These are phyloP conservation scores for Tilletia caries DNA, from an alignment of 1,284 basidiomycete species.

Conservation along the genomic window DNA sequence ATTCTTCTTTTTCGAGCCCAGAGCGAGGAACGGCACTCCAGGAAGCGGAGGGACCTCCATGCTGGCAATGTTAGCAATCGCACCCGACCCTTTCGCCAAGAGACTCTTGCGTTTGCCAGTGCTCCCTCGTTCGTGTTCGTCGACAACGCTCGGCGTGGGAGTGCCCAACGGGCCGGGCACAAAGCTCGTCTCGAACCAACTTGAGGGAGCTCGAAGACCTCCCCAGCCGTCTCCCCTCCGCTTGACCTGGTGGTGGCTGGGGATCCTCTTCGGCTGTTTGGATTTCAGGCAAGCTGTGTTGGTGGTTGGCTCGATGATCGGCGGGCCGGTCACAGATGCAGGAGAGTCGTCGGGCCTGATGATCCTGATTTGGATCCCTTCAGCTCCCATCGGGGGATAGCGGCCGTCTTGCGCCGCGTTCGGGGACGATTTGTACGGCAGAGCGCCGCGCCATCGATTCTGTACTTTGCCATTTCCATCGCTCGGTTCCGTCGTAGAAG, in stretches of 20 bases:
- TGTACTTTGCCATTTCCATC: not conserved
- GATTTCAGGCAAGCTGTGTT: too few species aligned
- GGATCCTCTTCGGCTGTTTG: too few species aligned
- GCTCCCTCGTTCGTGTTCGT: not conserved
- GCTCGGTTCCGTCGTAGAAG: too few species aligned
- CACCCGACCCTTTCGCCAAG: not conserved
- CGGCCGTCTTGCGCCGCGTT: not conserved
- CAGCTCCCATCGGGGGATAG: too few species aligned
- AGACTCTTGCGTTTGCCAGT: not conserved
- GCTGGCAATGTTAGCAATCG: not conserved
- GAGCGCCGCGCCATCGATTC: not conserved
- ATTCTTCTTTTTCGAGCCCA: not conserved
- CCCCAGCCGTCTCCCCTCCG: slow-evolving; percentile 7
- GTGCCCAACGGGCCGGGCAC: not conserved
- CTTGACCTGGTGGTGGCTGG: not conserved
- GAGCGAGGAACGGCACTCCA: not conserved
- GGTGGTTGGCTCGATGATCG: too few species aligned
- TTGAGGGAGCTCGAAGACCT: not conserved
- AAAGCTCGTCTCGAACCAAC: slow-evolving; percentile 1
- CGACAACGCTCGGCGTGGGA: not conserved
- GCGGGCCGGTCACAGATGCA: not conserved
- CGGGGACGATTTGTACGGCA: not conserved
- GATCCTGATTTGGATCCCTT: not conserved
- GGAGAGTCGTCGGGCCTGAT: not conserved
- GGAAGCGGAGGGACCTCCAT: not conserved